Evolutionary conservation across 2,329 filamentous ascomycete genomes (phyloP).

Genomic region (Endocalyx cinctus): DNA sequence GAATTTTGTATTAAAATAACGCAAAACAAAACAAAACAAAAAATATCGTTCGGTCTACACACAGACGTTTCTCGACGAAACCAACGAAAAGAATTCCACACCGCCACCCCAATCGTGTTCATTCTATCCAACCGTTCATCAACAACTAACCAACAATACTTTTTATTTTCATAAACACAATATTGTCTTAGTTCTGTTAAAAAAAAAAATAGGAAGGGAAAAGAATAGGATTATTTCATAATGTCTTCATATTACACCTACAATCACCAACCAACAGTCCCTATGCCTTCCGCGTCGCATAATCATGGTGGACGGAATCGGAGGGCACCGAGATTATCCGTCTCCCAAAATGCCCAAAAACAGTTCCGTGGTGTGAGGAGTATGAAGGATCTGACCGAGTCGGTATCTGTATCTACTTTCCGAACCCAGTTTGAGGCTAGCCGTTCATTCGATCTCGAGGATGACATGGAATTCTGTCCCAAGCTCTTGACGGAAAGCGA

Average conservation of each 20-base stretch:
- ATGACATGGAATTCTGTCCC: slow-evolving; percentile 94
- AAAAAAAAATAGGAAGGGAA: slow-evolving; percentile 9
- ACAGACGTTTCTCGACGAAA: no score
- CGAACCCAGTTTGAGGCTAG: slow-evolving; percentile 85
- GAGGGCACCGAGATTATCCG: slow-evolving; percentile 73
- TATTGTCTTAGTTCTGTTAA: neutral
- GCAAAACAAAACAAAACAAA: no score
- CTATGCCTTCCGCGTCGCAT: slow-evolving; percentile 57
- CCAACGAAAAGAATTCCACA: no score
- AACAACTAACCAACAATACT: neutral
- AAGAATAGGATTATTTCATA: no score
- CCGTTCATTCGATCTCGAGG: slow-evolving; percentile 90
- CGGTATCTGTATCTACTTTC: slow-evolving; percentile 71
- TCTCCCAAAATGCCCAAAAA: slow-evolving; percentile 77
- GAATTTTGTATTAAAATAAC: no score
- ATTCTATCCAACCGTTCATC: slow-evolving; percentile 16
- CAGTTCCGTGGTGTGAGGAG: slow-evolving; percentile 81
- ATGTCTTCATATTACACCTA: slow-evolving; percentile 64
- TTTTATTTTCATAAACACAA: neutral
- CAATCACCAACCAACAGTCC: slow-evolving; percentile 53
- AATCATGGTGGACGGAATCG: slow-evolving; percentile 80
- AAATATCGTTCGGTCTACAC: no score
- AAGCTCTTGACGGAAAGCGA: slow-evolving; percentile 88
- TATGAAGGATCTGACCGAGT: slow-evolving; percentile 80
- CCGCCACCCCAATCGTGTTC: slow-evolving; percentile 17